phyloP scores from a whole-genome alignment of 1,284 basidiomycete genomes.

The Fistulinella cinereoalba region DNA sequence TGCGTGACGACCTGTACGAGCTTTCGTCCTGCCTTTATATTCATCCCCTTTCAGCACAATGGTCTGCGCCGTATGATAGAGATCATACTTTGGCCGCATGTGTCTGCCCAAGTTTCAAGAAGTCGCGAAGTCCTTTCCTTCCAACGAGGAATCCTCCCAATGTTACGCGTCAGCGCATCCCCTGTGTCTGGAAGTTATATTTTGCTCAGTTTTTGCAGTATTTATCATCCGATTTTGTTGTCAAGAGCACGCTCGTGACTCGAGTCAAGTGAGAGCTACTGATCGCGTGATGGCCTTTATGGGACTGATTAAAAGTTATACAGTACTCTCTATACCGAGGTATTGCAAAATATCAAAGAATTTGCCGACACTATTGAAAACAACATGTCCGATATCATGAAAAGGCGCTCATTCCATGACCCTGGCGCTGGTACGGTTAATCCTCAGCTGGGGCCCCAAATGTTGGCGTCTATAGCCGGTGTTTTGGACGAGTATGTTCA shows the following conservation, averaged over 20 bases:
- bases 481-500: slow-evolving; percentile 52
- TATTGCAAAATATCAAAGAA: slow-evolving; percentile 52
- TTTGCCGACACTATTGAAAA: slow-evolving; percentile 42
- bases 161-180: slow-evolving; percentile 48
- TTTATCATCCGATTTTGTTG: slow-evolving; percentile 58
- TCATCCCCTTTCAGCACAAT: slow-evolving; percentile 44
- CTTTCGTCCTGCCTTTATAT: background rate
- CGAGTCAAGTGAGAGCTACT: slow-evolving; percentile 50
- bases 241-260: slow-evolving; percentile 56
- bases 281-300: background rate
- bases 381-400: slow-evolving; percentile 45
- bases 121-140: slow-evolving; percentile 49
- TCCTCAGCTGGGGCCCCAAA: slow-evolving; percentile 36
- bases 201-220: slow-evolving; percentile 41
- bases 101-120: slow-evolving; percentile 40
- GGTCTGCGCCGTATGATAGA: slow-evolving; percentile 50
- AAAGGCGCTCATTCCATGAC: slow-evolving; percentile 42
- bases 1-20: slow-evolving; percentile 17
- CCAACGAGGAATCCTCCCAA: slow-evolving; percentile 54
- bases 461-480: slow-evolving; percentile 48
- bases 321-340: slow-evolving; percentile 52
- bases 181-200: background rate
- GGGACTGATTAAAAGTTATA: slow-evolving; percentile 1
- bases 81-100: slow-evolving; percentile 47
- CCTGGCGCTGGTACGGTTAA: slow-evolving; percentile 13